Evolutionary conservation across 768 basidiomycete genomes (phyloP).

Genomic region (Lyophyllum shimeji): DNA sequence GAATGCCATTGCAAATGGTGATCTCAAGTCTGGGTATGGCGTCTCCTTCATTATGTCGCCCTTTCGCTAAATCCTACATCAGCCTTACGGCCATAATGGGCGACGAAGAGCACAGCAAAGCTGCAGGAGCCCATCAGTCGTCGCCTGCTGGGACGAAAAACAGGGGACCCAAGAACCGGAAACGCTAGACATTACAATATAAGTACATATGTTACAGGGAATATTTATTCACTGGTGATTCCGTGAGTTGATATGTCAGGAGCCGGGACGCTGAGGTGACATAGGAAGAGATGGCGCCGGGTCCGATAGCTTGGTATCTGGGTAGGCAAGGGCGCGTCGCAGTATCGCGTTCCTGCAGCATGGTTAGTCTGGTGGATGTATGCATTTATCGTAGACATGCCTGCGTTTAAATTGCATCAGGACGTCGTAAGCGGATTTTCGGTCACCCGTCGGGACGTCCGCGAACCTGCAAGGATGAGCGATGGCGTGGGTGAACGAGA

Average conservation of each 20-base stretch:
- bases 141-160: slow-evolving; percentile 15
- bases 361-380: not conserved
- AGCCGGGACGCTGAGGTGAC: slow-evolving; percentile 5
- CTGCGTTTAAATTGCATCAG: slow-evolving; percentile 70
- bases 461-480: slow-evolving; percentile 15
- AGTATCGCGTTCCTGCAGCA: slow-evolving; percentile 48
- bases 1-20: slow-evolving; percentile 55
- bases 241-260: not conserved
- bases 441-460: slow-evolving; percentile 32
- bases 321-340: slow-evolving; percentile 58
- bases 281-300: slow-evolving; percentile 13
- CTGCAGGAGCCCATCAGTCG: not conserved
- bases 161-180: slow-evolving; percentile 34
- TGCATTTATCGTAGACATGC: slow-evolving; percentile 29
- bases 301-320: slow-evolving; percentile 20
- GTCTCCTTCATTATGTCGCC: not conserved
- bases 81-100: slow-evolving; percentile 46
- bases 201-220: not conserved
- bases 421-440: slow-evolving; percentile 47
- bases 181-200: slow-evolving; percentile 24
- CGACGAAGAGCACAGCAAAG: slow-evolving; percentile 14
- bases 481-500: not conserved
- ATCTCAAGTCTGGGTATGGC: slow-evolving; percentile 55
- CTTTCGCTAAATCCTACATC: slow-evolving; percentile 1
- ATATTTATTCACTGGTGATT: not conserved